phyloP scores from a whole-genome alignment of 164 flowering plant species.

The Hamamelis virginiana region DNA sequence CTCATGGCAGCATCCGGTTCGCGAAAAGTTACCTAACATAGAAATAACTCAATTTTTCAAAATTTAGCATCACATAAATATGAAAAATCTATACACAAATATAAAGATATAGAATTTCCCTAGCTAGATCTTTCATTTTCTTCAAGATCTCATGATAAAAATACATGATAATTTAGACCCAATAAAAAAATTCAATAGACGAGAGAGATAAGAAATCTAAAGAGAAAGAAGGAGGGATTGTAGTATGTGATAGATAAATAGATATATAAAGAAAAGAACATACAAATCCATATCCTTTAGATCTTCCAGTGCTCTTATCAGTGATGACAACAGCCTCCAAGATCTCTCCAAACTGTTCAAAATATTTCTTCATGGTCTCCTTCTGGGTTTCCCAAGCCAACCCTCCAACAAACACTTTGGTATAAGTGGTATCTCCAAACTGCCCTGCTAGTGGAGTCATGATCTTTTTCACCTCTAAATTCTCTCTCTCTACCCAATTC shows the following conservation, averaged over 20 bases:
- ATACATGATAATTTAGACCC: neutral
- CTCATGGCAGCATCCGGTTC: constrained; percentile 89
- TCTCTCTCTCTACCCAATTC: constrained; percentile 3
- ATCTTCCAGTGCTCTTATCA: constrained; percentile 88
- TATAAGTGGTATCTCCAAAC: constrained; percentile 91
- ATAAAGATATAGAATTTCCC: no score
- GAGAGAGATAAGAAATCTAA: neutral
- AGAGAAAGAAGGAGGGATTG: neutral
- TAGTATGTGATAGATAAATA: neutral
- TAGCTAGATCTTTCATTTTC: constrained; percentile 7
- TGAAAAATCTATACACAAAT: no score
- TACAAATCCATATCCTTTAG: constrained; percentile 98
- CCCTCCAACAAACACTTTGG: constrained; percentile 96
- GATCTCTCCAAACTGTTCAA: constrained; percentile 93
- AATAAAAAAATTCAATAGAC: neutral
- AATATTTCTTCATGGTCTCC: constrained; percentile 83
- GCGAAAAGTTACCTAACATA: constrained; percentile 72
- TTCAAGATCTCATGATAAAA: constrained; percentile 13
- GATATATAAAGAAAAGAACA: constrained; percentile 11
- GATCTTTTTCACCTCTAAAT: neutral
- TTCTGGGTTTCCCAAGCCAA: constrained; percentile 96
- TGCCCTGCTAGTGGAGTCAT: constrained; percentile 58
- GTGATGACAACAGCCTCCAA: constrained; percentile 95
- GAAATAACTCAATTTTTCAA: neutral
- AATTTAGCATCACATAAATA: no score